These are phyloP conservation scores for Moniliella sp. DNA, from an alignment of 1,284 basidiomycete genomes.

Conservation along the genomic window DNA sequence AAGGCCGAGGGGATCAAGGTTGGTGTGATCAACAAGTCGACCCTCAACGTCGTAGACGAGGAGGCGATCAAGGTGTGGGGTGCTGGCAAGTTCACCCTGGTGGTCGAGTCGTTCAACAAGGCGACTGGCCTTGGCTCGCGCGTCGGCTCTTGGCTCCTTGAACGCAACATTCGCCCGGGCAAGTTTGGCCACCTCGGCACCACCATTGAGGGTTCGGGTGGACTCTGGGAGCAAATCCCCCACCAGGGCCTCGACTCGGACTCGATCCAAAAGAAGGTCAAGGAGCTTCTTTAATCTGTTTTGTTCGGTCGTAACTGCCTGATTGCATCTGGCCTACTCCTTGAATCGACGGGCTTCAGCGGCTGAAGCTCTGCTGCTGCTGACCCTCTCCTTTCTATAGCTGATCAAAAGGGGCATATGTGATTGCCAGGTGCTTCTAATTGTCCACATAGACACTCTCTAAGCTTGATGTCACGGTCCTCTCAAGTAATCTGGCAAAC, in stretches of 20 bases:
- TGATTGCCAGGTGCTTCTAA: too few relatives aligned
- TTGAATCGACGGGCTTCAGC: too few relatives aligned
- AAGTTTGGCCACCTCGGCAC: slow-evolving; percentile 55
- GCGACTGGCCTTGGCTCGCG: slow-evolving; percentile 61
- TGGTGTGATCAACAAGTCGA: slow-evolving; percentile 61
- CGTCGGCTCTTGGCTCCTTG: slow-evolving; percentile 58
- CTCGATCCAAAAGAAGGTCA: slow-evolving; percentile 7
- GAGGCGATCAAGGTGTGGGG: slow-evolving; percentile 52
- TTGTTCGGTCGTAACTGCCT: too few relatives aligned
- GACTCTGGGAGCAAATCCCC: slow-evolving; percentile 46
- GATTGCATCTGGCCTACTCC: too few relatives aligned
- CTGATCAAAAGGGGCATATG: too few relatives aligned
- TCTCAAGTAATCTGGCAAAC: too few relatives aligned
- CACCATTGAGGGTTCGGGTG: slow-evolving; percentile 58
- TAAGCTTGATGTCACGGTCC: too few relatives aligned
- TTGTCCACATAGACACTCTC: too few relatives aligned
- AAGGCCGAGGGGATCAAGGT: slow-evolving; percentile 52
- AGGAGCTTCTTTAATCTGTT: too few relatives aligned
- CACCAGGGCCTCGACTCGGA: slow-evolving; percentile 11
- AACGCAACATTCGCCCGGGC: slow-evolving; percentile 54
- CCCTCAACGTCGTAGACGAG: slow-evolving; percentile 55
- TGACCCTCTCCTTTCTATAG: too few relatives aligned
- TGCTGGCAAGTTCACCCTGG: slow-evolving; percentile 51
- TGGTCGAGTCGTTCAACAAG: slow-evolving; percentile 63
- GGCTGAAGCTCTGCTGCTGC: too few relatives aligned